phyloP scores from a whole-genome alignment of 805 yeast species.

The Schwanniomyces occidentalis region DNA sequence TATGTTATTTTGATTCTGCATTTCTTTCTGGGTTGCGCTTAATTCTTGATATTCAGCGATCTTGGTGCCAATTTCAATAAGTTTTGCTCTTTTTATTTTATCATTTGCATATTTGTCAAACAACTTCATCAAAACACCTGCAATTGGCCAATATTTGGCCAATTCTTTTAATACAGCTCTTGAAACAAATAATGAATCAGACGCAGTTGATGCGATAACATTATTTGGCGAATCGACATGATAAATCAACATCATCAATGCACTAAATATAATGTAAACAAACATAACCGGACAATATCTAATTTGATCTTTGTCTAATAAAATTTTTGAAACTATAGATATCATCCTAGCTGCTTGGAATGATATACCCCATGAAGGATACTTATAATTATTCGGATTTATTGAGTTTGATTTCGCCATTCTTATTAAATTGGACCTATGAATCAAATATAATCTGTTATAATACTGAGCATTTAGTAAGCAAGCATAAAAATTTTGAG shows the following conservation, averaged over 20 bases:
- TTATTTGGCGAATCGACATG: constrained; percentile 53
- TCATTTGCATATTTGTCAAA: constrained; percentile 45
- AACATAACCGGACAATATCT: constrained; percentile 57
- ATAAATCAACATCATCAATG: constrained; percentile 69
- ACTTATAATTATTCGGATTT: constrained; percentile 45
- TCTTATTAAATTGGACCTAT: constrained; percentile 63
- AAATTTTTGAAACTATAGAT: constrained; percentile 58
- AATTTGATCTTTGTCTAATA: constrained; percentile 51
- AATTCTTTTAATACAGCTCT: constrained; percentile 39
- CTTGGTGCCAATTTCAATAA: constrained; percentile 38
- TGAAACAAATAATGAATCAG: constrained; percentile 40
- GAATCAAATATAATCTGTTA: constrained; percentile 68
- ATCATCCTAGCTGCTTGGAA: constrained; percentile 81
- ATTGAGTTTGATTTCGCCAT: constrained; percentile 45
- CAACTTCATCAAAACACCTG: constrained; percentile 33
- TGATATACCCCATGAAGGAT: constrained; percentile 79
- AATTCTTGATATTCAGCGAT: constrained; percentile 40
- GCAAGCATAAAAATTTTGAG: constrained; percentile 59
- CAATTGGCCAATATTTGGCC: constrained; percentile 40
- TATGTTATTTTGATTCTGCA: constrained; percentile 19
- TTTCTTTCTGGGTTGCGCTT: constrained; percentile 23
- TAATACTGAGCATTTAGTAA: constrained; percentile 69
- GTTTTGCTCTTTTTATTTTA: constrained; percentile 40
- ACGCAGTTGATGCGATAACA: constrained; percentile 42
- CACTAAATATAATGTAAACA: constrained; percentile 60